Base-by-base conservation (phyloP, 129 eudicot genomes). In the Cynara cardunculus region DNA sequence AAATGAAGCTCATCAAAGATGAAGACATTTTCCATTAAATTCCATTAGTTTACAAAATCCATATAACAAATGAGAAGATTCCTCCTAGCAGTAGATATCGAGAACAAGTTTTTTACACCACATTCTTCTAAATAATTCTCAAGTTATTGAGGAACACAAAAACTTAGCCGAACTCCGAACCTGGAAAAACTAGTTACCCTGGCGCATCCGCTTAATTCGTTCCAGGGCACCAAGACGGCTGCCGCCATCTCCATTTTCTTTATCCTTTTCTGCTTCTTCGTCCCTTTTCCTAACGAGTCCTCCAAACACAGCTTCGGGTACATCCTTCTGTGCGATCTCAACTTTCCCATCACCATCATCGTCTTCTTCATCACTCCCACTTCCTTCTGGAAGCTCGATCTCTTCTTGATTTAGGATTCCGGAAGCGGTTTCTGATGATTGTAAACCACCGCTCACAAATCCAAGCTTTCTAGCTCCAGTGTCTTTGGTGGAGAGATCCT, bases 301-400 rank as follows among this genome's bases (percentile, higher is more conserved):
- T 14, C 97, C 99, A 88, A 83, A 94, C 25, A 94, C 96, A 16
- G 97, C 92, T 28, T 73, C 69, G 0, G 98, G 98, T 30, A 92
- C 92, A 27, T 90, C 98, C 71, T 90, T 92, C 62, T 90, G 99
- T 27, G 90, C 77, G 11, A 94, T 90, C 78, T 90, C 96, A 31
- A 89, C 93, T 39, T 78, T 91, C 24, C 76, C 86, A 16, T 87
- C 94, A 25, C 77, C 31, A 6, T 73, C 85, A 30, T 80, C 78
- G 1, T 24, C 82, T 16, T 75, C 97, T 21, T 86, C 94, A 41
- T 91, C 97, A 65, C 87, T 80, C 3, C 82, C 97, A 71, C 96
- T 92, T n/a, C 88, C 97, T 18, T 95, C 99, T 0, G 99, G 97
- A 14, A 95, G 88, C 67, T 95, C 97, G 19, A 95, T 92, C 53